phyloP scores from a whole-genome alignment of 2,329 filamentous ascomycete genomes.

The Colletotrichum kahawae region DNA sequence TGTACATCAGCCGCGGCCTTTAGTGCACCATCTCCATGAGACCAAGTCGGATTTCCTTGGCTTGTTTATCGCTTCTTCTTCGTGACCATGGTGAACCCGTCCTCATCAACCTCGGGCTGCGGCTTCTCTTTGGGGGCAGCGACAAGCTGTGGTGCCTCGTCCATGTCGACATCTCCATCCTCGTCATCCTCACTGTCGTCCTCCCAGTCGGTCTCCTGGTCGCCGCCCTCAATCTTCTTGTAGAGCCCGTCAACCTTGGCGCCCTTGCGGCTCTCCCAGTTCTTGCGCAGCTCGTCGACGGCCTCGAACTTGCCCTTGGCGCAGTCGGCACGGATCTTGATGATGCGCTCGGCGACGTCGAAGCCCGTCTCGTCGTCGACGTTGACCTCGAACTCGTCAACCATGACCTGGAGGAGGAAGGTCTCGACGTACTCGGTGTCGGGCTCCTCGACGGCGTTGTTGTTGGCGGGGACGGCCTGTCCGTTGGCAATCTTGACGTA shows the following conservation, averaged over 20 bases:
- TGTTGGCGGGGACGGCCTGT: slow-evolving; percentile 30
- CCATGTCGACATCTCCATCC: slow-evolving; percentile 68
- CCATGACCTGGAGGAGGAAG: slow-evolving; percentile 86
- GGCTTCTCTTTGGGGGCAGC: slow-evolving; percentile 64
- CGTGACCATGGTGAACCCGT: slow-evolving; percentile 80
- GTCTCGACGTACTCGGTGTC: slow-evolving; percentile 83
- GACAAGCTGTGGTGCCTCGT: slow-evolving; percentile 69
- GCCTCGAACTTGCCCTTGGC: slow-evolving; percentile 68
- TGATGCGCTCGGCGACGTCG: slow-evolving; percentile 74
- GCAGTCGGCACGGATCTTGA: slow-evolving; percentile 70
- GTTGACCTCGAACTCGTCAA: slow-evolving; percentile 93
- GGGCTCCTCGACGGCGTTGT: slow-evolving; percentile 49
- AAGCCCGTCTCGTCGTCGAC: slow-evolving; percentile 88
- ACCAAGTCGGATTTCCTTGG: not conserved
- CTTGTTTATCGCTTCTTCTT: slow-evolving; percentile 65
- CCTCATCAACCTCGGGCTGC: slow-evolving; percentile 77
- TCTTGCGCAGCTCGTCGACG: slow-evolving; percentile 66
- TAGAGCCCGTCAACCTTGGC: slow-evolving; percentile 60
- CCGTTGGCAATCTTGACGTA: slow-evolving; percentile 50
- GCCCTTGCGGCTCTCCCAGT: slow-evolving; percentile 67
- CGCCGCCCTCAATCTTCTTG: slow-evolving; percentile 58
- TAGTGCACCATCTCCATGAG: slow-evolving; percentile 8
- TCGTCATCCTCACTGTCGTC: slow-evolving; percentile 62
- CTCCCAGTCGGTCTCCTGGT: slow-evolving; percentile 67
- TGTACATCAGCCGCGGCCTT: slow-evolving; percentile 71